A percentile compares a stretch with the other conserved stretches of the same genome.
These are phyloP conservation scores for Sporobolomyces pararoseus DNA, from an alignment of 768 basidiomycete species.

Conservation along the genomic window DNA sequence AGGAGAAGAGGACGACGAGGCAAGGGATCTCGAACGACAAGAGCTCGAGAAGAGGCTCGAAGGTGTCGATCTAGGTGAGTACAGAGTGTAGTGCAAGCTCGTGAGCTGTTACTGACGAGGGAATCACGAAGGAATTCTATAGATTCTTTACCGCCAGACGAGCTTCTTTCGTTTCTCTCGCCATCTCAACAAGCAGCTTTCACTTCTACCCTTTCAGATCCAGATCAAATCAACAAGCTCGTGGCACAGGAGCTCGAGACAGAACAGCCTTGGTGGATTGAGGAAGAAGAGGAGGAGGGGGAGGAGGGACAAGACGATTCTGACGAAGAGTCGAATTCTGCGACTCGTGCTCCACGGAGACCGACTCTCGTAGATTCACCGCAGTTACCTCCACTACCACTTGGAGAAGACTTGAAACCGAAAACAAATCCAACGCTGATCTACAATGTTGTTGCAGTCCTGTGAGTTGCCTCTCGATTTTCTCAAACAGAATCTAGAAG, in stretches of 20 bases:
- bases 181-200: slow-evolving; percentile 38
- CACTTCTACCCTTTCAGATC: slow-evolving; percentile 24
- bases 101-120: background rate
- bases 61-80: slow-evolving; percentile 38
- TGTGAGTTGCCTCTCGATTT: slow-evolving; percentile 18
- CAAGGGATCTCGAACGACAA: slow-evolving; percentile 21
- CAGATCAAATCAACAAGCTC: slow-evolving; percentile 12
- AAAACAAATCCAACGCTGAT: slow-evolving; percentile 10
- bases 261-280: slow-evolving; percentile 41
- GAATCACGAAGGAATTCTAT: no score
- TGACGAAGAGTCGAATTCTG: background rate
- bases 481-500: background rate
- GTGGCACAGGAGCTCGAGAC: slow-evolving; percentile 29
- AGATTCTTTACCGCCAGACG: slow-evolving; percentile 39
- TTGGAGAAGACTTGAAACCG: background rate
- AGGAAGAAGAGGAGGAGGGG: slow-evolving; percentile 7
- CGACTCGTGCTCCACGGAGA: background rate
- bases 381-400: slow-evolving; percentile 9
- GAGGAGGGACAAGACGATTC: no score
- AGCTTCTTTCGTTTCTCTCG: slow-evolving; percentile 33
- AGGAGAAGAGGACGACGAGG: slow-evolving; percentile 22
- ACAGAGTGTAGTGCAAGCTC: no score
- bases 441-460: slow-evolving; percentile 34
- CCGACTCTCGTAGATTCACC: slow-evolving; percentile 3
- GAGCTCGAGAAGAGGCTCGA: slow-evolving; percentile 25